phyloP scores from a whole-genome alignment of 352 stramenopile species.

The Hyaloperonospora brassicae region DNA sequence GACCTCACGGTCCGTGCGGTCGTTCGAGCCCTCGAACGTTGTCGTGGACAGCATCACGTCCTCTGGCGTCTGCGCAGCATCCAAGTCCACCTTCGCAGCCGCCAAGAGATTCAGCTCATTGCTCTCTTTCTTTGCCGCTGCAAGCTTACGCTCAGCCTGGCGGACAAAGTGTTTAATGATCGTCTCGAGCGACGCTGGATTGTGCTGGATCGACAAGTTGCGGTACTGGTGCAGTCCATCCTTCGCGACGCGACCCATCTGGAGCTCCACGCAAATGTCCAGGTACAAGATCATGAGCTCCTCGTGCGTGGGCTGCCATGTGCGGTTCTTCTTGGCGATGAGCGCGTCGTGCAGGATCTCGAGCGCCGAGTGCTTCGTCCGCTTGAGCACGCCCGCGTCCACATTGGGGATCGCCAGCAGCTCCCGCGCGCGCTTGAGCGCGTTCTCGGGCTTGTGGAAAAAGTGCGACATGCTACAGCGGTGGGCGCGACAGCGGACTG shows the following conservation, averaged over 20 bases:
- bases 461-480: constrained; percentile 58
- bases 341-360: constrained; percentile 92
- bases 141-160: constrained; percentile 84
- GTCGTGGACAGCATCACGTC: constrained; percentile 95
- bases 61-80: constrained; percentile 91
- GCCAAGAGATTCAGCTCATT: constrained; percentile 79
- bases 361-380: constrained; percentile 73
- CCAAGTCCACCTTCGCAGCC: constrained; percentile 83
- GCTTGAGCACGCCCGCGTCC: constrained; percentile 59
- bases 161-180: constrained; percentile 91
- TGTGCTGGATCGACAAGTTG: constrained; percentile 91
- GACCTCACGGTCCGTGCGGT: constrained; percentile 91
- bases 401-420: constrained; percentile 69
- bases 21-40: constrained; percentile 91
- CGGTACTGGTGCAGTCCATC: constrained; percentile 98
- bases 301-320: constrained; percentile 95
- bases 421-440: constrained; percentile 87
- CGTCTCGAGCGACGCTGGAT: constrained; percentile 91
- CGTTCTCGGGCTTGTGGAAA: constrained; percentile 89
- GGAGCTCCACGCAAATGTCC: constrained; percentile 93
- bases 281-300: constrained; percentile 96
- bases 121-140: constrained; percentile 74
- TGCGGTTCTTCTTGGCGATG: constrained; percentile 91
- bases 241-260: constrained; percentile 92
- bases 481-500: no score